Conservation (phyloP, 257 asterid genomes). For the Salvia rosmarinus region DNA sequence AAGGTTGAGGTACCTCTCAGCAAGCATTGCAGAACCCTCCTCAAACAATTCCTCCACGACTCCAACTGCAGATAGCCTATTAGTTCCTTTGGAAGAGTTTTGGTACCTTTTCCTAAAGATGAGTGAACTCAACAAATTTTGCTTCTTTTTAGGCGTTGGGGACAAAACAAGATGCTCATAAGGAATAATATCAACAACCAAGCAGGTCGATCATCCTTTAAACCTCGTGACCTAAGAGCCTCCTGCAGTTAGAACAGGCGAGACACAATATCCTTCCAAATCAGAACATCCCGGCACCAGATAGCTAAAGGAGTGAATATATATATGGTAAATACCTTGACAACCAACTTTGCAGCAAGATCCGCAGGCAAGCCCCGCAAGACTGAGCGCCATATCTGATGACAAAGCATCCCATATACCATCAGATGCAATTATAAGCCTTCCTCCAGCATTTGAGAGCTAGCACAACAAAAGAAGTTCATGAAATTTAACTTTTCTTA, state of each 20-base stretch:
- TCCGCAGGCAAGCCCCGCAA: slow-evolving; percentile 97
- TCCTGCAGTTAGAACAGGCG: slow-evolving; percentile 53
- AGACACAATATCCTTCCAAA: neutral
- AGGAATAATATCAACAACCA: slow-evolving; percentile 99
- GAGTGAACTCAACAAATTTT: slow-evolving; percentile 63
- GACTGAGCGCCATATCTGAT: slow-evolving; percentile 86
- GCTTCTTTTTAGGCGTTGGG: slow-evolving; percentile 72
- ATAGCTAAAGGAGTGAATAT: neutral
- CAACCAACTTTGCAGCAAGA: slow-evolving; percentile 96
- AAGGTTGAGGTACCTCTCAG: too few species aligned
- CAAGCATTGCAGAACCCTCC: too few species aligned
- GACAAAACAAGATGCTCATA: slow-evolving; percentile 77
- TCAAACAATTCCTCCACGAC: too few species aligned
- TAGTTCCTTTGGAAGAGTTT: slow-evolving; percentile 56
- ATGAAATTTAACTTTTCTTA: neutral
- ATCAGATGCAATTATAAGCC: slow-evolving; percentile 97
- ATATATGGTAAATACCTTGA: slow-evolving; percentile 66
- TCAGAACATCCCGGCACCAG: neutral
- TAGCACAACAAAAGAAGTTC: slow-evolving; percentile 32
- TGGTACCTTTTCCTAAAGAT: slow-evolving; percentile 61
- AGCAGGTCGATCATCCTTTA: slow-evolving; percentile 98
- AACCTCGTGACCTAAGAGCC: slow-evolving; percentile 95
- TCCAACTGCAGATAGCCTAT: too few species aligned
- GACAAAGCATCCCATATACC: slow-evolving; percentile 98
- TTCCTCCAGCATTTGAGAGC: slow-evolving; percentile 98